phyloP scores from a whole-genome alignment of 2,329 filamentous ascomycete genomes.

The Arachnopeziza araneosa region DNA sequence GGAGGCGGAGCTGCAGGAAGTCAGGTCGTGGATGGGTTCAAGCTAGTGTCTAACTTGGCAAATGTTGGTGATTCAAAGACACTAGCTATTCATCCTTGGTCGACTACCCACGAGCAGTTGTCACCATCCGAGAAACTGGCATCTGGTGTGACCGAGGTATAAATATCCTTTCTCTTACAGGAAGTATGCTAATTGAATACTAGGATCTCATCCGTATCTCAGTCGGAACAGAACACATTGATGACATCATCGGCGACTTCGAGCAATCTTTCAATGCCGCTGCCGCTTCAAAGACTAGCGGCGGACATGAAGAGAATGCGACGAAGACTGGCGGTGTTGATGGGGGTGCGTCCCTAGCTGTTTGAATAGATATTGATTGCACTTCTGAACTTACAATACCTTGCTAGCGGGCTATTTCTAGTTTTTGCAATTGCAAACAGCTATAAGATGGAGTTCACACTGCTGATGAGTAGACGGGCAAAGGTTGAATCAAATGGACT shows the following conservation, averaged over 20 bases:
- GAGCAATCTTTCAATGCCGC: constrained; percentile 77
- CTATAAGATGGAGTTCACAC: too few species aligned
- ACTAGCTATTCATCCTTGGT: constrained; percentile 90
- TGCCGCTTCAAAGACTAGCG: constrained; percentile 32
- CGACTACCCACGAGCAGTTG: constrained; percentile 90
- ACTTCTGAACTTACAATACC: background rate
- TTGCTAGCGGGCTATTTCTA: background rate
- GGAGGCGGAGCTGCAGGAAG: constrained; percentile 78
- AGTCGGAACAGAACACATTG: constrained; percentile 92
- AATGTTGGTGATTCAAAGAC: constrained; percentile 97
- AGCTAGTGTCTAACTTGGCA: constrained; percentile 90
- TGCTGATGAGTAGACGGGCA: too few species aligned
- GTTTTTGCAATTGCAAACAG: too few species aligned
- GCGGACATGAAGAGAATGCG: background rate
- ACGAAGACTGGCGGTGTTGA: background rate
- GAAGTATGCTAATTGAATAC: constrained; percentile 2
- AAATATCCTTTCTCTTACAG: constrained; percentile 7
- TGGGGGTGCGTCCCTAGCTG: background rate
- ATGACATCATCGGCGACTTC: constrained; percentile 95
- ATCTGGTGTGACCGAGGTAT: constrained; percentile 75
- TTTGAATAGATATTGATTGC: background rate
- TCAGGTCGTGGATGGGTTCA: constrained; percentile 88
- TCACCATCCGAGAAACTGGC: constrained; percentile 71
- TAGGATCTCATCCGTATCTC: constrained; percentile 91
- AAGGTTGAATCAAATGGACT: too few species aligned